Conservation (phyloP, 495 filamentous ascomycete genomes). For the Aspergillus cavernicola region DNA sequence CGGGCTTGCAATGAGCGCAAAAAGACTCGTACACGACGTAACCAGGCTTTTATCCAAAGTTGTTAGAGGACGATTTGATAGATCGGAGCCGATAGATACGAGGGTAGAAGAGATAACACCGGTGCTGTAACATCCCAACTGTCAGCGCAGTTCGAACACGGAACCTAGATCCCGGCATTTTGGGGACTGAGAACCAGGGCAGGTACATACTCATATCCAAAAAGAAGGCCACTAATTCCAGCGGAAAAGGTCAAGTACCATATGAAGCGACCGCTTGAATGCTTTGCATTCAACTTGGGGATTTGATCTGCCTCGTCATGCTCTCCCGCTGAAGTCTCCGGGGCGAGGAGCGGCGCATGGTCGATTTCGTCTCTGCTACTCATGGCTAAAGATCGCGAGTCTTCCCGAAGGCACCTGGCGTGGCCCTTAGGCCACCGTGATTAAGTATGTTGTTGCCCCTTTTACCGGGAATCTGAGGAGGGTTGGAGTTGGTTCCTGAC, state of each 20-base stretch:
- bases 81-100: constrained; percentile 69
- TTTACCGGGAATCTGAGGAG: no score
- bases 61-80: constrained; percentile 63
- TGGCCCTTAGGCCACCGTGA: not conserved
- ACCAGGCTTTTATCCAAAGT: constrained; percentile 81
- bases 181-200: not conserved
- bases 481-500: not conserved
- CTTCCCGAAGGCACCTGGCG: constrained; percentile 7
- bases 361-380: constrained; percentile 22
- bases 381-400: constrained; percentile 23
- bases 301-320: constrained; percentile 13
- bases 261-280: constrained; percentile 47
- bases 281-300: constrained; percentile 7
- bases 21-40: constrained; percentile 75
- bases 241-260: constrained; percentile 78
- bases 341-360: constrained; percentile 31
- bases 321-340: constrained; percentile 7
- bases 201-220: constrained; percentile 68
- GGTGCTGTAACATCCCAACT: constrained; percentile 51
- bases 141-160: constrained; percentile 17
- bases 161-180: not conserved
- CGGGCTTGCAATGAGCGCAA: constrained; percentile 75
- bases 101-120: constrained; percentile 88
- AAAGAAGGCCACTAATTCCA: constrained; percentile 80
- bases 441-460: not conserved